Percentiles rank a stretch among this genome's conserved stretches.
Conservation (phyloP, 208 protist genomes). For the Trypanosoma theileri region DNA sequence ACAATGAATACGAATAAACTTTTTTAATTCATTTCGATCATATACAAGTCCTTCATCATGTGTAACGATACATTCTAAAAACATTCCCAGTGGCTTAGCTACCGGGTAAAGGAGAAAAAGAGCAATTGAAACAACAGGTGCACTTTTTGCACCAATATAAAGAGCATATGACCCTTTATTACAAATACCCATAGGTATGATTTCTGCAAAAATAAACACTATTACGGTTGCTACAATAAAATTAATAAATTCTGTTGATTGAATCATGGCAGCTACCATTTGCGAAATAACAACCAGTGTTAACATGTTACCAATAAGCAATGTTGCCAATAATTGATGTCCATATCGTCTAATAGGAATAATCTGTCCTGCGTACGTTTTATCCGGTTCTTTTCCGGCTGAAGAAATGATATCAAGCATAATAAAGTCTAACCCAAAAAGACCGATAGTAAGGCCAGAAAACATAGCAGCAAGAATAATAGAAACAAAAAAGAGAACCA, state of each 20-base stretch:
- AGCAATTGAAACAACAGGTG: conserved; percentile 58
- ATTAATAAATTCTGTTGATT: conserved; percentile 56
- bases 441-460: conserved; percentile 78
- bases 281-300: conserved; percentile 78
- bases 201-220: conserved; percentile 75
- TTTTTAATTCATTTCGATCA: conserved; percentile 76
- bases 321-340: conserved; percentile 68
- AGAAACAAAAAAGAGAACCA: conserved; percentile 45
- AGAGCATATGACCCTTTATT: conserved; percentile 75
- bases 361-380: conserved; percentile 65
- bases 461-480: conserved; percentile 75
- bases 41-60: conserved; percentile 78
- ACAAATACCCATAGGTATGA: conserved; percentile 80
- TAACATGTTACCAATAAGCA: conserved; percentile 85
- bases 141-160: conserved; percentile 46
- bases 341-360: conserved; percentile 68
- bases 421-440: conserved; percentile 79
- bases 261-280: conserved; percentile 71
- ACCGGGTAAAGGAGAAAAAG: conserved; percentile 72
- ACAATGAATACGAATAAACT: conserved; percentile 71
- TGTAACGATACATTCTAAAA: conserved; percentile 68
- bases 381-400: conserved; percentile 64
- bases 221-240: conserved; percentile 71
- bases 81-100: conserved; percentile 65
- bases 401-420: conserved; percentile 78